Percentiles rank a stretch among this genome's conserved stretches.
Evolutionary conservation across 2,329 filamentous ascomycete genomes (phyloP).

Genomic region (Talaromyces amestolkiae): DNA sequence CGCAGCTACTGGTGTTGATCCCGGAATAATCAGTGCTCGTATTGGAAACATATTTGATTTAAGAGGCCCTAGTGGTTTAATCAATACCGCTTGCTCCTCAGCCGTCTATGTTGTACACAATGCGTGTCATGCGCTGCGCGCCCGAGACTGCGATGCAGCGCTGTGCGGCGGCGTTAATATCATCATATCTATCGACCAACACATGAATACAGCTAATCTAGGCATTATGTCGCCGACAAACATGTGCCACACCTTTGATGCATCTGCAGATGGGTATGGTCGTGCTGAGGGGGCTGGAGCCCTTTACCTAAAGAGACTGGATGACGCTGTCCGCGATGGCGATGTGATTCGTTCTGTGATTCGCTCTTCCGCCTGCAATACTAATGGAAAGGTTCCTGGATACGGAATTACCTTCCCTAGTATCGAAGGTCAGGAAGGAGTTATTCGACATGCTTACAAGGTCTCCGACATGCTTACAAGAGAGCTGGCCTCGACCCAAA

Average conservation of each 20-base stretch:
- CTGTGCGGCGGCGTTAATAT: constrained; percentile 26
- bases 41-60: constrained; percentile 42
- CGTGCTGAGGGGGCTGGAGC: constrained; percentile 51
- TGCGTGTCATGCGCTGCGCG: constrained; percentile 30
- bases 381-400: not conserved
- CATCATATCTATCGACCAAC: constrained; percentile 31
- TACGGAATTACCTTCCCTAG: constrained; percentile 26
- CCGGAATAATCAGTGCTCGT: constrained; percentile 41
- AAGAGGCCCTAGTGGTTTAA: constrained; percentile 37
- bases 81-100: constrained; percentile 51
- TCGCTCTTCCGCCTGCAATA: constrained; percentile 14
- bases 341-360: constrained; percentile 43
- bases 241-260: constrained; percentile 50
- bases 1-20: constrained; percentile 29
- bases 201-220: constrained; percentile 21
- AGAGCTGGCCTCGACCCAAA: too few species aligned
- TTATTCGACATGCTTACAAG: too few species aligned
- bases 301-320: constrained; percentile 51
- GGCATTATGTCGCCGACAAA: constrained; percentile 53
- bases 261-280: constrained; percentile 48
- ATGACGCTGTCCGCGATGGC: constrained; percentile 45
- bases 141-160: constrained; percentile 24
- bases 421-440: constrained; percentile 35
- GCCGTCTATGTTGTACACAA: constrained; percentile 38
- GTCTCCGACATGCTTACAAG: constrained; percentile 33